phyloP scores from a whole-genome alignment of 306 rosid species.

The Corylus americana region DNA sequence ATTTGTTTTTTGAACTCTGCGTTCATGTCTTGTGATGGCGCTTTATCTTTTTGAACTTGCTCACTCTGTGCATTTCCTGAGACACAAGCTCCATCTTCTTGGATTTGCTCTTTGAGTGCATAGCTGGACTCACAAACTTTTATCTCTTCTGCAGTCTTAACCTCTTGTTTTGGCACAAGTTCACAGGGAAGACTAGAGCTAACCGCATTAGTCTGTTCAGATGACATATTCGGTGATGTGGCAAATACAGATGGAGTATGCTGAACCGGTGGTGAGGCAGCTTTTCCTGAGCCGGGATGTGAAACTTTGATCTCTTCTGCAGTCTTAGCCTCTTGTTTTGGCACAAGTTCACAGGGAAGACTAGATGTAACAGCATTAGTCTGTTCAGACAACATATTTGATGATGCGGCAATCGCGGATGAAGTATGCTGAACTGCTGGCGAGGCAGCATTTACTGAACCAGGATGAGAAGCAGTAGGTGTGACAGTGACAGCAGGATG shows the following conservation, averaged over 20 bases:
- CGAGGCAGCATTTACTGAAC: slow-evolving; percentile 29
- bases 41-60: slow-evolving; percentile 33
- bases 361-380: slow-evolving; percentile 31
- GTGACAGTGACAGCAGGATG: slow-evolving; percentile 26
- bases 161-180: slow-evolving; percentile 39
- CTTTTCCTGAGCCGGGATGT: slow-evolving; percentile 26
- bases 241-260: slow-evolving; percentile 23
- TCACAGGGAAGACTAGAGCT: slow-evolving; percentile 28
- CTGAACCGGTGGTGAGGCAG: slow-evolving; percentile 27
- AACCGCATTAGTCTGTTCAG: slow-evolving; percentile 34
- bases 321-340: slow-evolving; percentile 43
- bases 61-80: slow-evolving; percentile 5
- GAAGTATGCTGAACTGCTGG: slow-evolving; percentile 25
- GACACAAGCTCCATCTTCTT: slow-evolving; percentile 23
- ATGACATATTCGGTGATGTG: slow-evolving; percentile 17
- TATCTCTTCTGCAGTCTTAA: slow-evolving; percentile 33
- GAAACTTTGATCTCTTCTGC: slow-evolving; percentile 30
- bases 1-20: slow-evolving; percentile 16
- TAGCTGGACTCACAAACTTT: slow-evolving; percentile 16
- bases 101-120: slow-evolving; percentile 24
- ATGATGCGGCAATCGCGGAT: slow-evolving; percentile 18
- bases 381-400: slow-evolving; percentile 29
- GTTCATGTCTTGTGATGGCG: slow-evolving; percentile 17
- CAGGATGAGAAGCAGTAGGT: slow-evolving; percentile 17
- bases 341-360: slow-evolving; percentile 27